Evolutionary conservation across 768 basidiomycete species (phyloP), one percentile per base, ranked within the genome.

Genomic region (Boletus patriciae): DNA sequence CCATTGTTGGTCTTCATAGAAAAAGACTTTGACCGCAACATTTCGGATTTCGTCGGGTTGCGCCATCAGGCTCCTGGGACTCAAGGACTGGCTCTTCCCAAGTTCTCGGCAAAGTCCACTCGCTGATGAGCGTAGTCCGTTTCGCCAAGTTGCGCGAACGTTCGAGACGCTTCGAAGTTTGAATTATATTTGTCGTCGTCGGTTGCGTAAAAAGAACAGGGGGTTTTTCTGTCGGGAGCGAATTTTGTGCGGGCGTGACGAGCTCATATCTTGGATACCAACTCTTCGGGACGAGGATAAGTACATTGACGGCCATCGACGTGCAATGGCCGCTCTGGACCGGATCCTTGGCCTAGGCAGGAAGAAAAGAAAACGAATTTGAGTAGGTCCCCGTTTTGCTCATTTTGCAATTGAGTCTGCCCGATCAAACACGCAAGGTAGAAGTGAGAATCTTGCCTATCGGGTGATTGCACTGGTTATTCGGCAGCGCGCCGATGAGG

Each of bases 171-270:
- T 47, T 12, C 18, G 3, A 46, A n/a, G 25, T 47, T 12, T 18
- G 3, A 46, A n/a, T 25, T 3, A 25, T 6, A 18, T 34, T 15
- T 9, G 21, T 34, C 23, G 43, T 29, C 41, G 5, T 54, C 23
- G 13, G 29, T 18, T 16, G 21, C 27, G 44, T 3, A 16, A 15
- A 29, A 21, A 18, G 25, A n/a, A 21, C 6, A 3, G 16, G 7
- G 31, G 12, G 6, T 19, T 58, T 50, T 10, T 8, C 3, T 4
- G 18, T 59, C 57, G 42, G 47, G 31, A 31, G 31, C 25, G 57
- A 59, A 59, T 21, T 59, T 60, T 45, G 50, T 46, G 59, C 51
- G 59, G 57, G 21, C 9, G 21, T 44, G 31, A 19, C 4, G 29
- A 38, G 18, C 6, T 21, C 36, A 40, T 46, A 4, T 6, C 19